Conservation (phyloP, 345 rosid genomes). For the Boechera stricta region DNA sequence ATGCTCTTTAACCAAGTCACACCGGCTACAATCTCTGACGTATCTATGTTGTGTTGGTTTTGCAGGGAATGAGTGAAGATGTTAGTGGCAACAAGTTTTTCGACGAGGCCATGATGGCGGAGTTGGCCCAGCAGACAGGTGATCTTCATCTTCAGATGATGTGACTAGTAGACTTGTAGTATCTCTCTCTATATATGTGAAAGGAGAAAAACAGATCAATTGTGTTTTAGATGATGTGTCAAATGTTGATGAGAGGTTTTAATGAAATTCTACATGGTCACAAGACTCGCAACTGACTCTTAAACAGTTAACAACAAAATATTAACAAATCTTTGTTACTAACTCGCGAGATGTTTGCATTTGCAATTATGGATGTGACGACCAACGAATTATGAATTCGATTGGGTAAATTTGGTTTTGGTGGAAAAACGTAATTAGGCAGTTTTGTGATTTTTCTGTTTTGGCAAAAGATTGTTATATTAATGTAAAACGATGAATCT, state of each 20-base stretch:
- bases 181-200: not conserved
- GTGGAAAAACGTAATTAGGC: too few relatives aligned
- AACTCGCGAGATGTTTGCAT: too few relatives aligned
- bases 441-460: too few relatives aligned
- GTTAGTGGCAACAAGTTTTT: slow-evolving; percentile 91
- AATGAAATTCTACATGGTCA: not conserved
- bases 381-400: too few relatives aligned
- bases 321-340: too few relatives aligned
- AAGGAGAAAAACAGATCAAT: not conserved
- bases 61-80: slow-evolving; percentile 92
- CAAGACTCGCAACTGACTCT: not conserved
- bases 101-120: slow-evolving; percentile 87
- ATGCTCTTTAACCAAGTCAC: not conserved
- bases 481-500: too few relatives aligned
- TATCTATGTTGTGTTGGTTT: slow-evolving; percentile 15
- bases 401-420: too few relatives aligned
- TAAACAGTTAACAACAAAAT: not conserved
- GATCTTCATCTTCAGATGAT: slow-evolving; percentile 82
- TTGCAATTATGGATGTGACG: too few relatives aligned
- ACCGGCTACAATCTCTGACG: not conserved
- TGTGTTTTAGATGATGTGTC: not conserved
- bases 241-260: not conserved
- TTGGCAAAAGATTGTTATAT: too few relatives aligned
- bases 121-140: slow-evolving; percentile 83
- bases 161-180: slow-evolving; percentile 30